These are phyloP conservation scores for Leccinum angustisporum DNA, from an alignment of 1,284 basidiomycete species.

Conservation along the genomic window DNA sequence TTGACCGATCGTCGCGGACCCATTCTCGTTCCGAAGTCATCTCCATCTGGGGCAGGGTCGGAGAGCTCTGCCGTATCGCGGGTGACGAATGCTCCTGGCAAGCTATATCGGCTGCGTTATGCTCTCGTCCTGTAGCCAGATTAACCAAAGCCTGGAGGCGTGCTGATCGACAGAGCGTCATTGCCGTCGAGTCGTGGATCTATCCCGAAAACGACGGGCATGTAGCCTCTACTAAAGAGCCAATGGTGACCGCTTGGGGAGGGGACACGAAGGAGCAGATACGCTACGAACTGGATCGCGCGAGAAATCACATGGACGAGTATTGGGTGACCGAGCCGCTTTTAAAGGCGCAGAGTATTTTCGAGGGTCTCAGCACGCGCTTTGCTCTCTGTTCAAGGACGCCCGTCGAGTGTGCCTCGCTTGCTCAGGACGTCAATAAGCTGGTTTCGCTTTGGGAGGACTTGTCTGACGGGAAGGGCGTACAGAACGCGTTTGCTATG, in stretches of 20 bases:
- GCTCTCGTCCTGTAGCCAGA: slow-evolving; percentile 68
- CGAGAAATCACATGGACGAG: slow-evolving; percentile 43
- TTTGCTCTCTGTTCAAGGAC: slow-evolving; percentile 54
- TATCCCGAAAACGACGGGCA: slow-evolving; percentile 43
- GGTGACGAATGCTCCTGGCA: slow-evolving; percentile 79
- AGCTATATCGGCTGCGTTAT: slow-evolving; percentile 66
- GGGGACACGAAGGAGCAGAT: slow-evolving; percentile 47
- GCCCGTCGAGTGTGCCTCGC: slow-evolving; percentile 32
- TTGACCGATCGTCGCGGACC: slow-evolving; percentile 55
- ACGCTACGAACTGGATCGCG: slow-evolving; percentile 39
- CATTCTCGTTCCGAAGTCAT: slow-evolving; percentile 72
- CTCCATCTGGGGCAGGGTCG: slow-evolving; percentile 66
- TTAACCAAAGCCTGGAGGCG: slow-evolving; percentile 77
- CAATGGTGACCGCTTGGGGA: slow-evolving; percentile 65
- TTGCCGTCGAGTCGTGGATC: slow-evolving; percentile 66
- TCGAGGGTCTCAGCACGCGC: slow-evolving; percentile 51
- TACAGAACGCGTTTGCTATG: slow-evolving; percentile 45
- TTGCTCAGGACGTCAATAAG: slow-evolving; percentile 42
- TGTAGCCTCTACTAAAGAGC: slow-evolving; percentile 37
- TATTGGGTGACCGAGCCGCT: slow-evolving; percentile 44
- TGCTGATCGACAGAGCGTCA: slow-evolving; percentile 56
- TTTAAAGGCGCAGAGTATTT: slow-evolving; percentile 43
- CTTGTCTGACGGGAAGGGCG: slow-evolving; percentile 37
- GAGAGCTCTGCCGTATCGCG: slow-evolving; percentile 61
- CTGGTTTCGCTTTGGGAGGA: slow-evolving; percentile 57